Base-by-base conservation (phyloP, 441 rosid species). In the Gossypium davidsonii region DNA sequence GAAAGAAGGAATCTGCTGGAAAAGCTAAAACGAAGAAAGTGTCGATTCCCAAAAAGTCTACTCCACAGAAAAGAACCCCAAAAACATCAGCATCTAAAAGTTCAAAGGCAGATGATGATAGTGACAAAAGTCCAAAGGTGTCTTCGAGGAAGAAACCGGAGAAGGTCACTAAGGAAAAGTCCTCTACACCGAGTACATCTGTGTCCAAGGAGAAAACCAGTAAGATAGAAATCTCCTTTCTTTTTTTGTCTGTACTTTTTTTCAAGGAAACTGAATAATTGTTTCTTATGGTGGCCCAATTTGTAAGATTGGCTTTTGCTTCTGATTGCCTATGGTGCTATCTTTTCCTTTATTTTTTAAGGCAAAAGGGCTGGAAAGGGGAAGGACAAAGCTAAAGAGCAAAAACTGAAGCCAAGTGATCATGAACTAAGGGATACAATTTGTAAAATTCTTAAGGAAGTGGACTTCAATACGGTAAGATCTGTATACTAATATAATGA, bases 391-490 rank as follows among this genome's bases (percentile, higher is more conserved):
- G 77, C 79, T 71, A 83, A 82, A 74, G 89, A 79, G 70, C 81
- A 76, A 75, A 82, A 81, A 69, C 18, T 53, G 58, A 74, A 39
- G 56, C 97, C 91, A 53, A 81, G 78, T 59, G 87, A 88, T 78
- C 80, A 77, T 46, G 90, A 87, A 78, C 86, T 92, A 34, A 88
- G 94, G 79, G 83, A 79, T 78, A 91, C 94, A 51, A 89, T 89
- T 44, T 79, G 96, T 78, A 91, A 88, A 77, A 94, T 87, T 82
- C 88, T 94, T 10, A 88, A 86, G 78, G 87, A 83, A 73, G 97
- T 94, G 77, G 98, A 94, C 83, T 94, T 94, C 80, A 91, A 88
- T 75, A 94, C 97, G 75, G 98, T 94, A 76, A 81, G 91, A 79
- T 79, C 65, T 67, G 44, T 56, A 10, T 56, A 56, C 61, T 21